Evolutionary conservation across 2,329 filamentous ascomycete species (phyloP).

Genomic region (Plenodomus tracheiphilus): DNA sequence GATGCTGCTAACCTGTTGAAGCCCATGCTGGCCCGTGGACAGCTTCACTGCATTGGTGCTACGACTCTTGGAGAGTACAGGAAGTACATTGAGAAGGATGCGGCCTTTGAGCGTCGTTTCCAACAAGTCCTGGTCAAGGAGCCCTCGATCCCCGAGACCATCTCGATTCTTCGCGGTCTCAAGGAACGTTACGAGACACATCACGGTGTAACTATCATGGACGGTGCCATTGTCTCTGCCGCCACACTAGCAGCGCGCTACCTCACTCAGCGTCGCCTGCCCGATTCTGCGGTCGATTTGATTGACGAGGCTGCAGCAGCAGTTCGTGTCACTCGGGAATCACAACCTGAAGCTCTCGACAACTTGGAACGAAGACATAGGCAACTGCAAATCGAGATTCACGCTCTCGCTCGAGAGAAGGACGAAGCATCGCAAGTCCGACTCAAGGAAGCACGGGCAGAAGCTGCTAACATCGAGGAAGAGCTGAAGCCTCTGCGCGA

Average conservation of each 20-base stretch:
- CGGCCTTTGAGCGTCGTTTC: slow-evolving; percentile 96
- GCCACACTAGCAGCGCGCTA: slow-evolving; percentile 93
- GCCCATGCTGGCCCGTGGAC: slow-evolving; percentile 95
- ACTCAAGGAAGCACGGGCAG: slow-evolving; percentile 79
- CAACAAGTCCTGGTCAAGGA: slow-evolving; percentile 98
- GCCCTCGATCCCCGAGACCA: slow-evolving; percentile 81
- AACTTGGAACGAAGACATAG: slow-evolving; percentile 87
- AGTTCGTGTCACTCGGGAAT: slow-evolving; percentile 94
- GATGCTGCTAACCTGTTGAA: slow-evolving; percentile 97
- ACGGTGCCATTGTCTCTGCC: slow-evolving; percentile 87
- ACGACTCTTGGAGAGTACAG: slow-evolving; percentile 94
- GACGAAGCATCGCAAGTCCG: slow-evolving; percentile 89
- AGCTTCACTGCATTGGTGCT: slow-evolving; percentile 96
- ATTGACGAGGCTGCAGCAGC: slow-evolving; percentile 96
- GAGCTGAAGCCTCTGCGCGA: slow-evolving; percentile 89
- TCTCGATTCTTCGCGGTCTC: slow-evolving; percentile 96
- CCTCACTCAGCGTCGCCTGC: slow-evolving; percentile 84
- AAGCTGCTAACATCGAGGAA: slow-evolving; percentile 92
- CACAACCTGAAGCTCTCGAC: slow-evolving; percentile 93
- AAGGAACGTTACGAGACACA: slow-evolving; percentile 99
- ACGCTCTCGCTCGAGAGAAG: slow-evolving; percentile 89
- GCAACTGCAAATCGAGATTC: slow-evolving; percentile 96
- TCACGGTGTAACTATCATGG: slow-evolving; percentile 94
- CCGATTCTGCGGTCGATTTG: slow-evolving; percentile 94
- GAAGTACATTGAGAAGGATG: slow-evolving; percentile 99